A percentile compares a stretch with the other conserved stretches of the same genome.
These are phyloP conservation scores for Galeopsis tetrahit DNA, from an alignment of 257 asterid species.

Conservation along the genomic window DNA sequence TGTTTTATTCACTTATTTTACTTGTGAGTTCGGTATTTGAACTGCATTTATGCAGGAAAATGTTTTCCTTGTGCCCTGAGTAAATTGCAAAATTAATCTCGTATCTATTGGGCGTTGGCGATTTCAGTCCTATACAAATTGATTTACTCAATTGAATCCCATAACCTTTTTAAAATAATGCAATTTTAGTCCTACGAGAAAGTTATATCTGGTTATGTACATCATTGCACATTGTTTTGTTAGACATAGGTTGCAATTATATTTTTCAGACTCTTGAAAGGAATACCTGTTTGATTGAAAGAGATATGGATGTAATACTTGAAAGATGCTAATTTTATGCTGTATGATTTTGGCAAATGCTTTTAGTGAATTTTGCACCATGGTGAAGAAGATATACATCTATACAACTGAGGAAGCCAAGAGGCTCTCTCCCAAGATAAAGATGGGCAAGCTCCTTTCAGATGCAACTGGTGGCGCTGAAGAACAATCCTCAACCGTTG, in stretches of 20 bases:
- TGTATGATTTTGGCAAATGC: slow-evolving; percentile 19
- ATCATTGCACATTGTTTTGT: slow-evolving; percentile 5
- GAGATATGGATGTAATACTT: background rate
- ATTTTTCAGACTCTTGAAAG: background rate
- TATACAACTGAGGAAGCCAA: slow-evolving; percentile 86
- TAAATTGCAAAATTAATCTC: too few relatives aligned
- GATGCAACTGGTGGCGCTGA: slow-evolving; percentile 61
- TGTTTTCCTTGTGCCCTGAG: too few relatives aligned
- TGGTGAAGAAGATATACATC: slow-evolving; percentile 85
- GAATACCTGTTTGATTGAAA: background rate
- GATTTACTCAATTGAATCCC: too few relatives aligned
- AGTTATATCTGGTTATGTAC: background rate
- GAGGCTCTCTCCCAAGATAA: slow-evolving; percentile 80
- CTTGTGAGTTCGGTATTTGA: slow-evolving; percentile 16
- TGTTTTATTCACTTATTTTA: slow-evolving; percentile 8
- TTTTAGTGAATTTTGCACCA: slow-evolving; percentile 86
- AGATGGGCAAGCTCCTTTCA: slow-evolving; percentile 52
- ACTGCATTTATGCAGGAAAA: slow-evolving; percentile 10
- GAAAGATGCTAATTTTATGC: slow-evolving; percentile 24
- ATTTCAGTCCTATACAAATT: too few relatives aligned
- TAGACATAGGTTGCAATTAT: background rate
- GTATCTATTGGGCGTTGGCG: too few relatives aligned
- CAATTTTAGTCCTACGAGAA: background rate
- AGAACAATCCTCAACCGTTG: slow-evolving; percentile 66
- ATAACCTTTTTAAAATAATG: too few relatives aligned